A percentile compares a stretch with the other conserved stretches of the same genome.
Evolutionary conservation across 768 basidiomycete species (phyloP).

Genomic region (Lepiota brunneoincarnata): DNA sequence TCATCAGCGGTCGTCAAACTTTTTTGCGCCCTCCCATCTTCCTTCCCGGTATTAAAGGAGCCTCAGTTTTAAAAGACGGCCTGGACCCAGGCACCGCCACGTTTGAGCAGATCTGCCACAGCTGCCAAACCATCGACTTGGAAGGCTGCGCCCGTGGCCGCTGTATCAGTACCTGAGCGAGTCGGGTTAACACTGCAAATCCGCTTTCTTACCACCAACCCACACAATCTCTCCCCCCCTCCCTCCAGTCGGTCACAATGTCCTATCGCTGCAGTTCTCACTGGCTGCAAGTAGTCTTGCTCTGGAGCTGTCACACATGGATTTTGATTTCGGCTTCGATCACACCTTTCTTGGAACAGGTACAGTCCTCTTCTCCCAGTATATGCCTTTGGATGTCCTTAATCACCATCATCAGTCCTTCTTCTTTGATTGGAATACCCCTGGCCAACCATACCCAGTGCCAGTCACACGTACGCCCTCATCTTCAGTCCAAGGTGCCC

Average conservation of each 20-base stretch:
- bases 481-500: not conserved
- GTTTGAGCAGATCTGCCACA: no score
- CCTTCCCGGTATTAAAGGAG: no score
- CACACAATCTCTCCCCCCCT: not conserved
- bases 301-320: not conserved
- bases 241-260: not conserved
- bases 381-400: not conserved
- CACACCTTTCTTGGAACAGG: conserved; percentile 27
- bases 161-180: not conserved
- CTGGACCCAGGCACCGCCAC: not conserved
- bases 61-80: not conserved
- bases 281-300: not conserved
- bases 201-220: not conserved
- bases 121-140: not conserved
- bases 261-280: not conserved
- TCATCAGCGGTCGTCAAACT: not conserved
- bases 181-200: not conserved
- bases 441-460: conserved; percentile 32
- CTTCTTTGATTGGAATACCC: conserved; percentile 39
- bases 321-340: not conserved
- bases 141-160: conserved; percentile 1
- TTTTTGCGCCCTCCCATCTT: not conserved
- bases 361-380: conserved; percentile 8
- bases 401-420: conserved; percentile 31
- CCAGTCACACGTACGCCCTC: conserved; percentile 34